phyloP scores from a whole-genome alignment of 2,329 filamentous ascomycete species.

The Xylogone sp. region DNA sequence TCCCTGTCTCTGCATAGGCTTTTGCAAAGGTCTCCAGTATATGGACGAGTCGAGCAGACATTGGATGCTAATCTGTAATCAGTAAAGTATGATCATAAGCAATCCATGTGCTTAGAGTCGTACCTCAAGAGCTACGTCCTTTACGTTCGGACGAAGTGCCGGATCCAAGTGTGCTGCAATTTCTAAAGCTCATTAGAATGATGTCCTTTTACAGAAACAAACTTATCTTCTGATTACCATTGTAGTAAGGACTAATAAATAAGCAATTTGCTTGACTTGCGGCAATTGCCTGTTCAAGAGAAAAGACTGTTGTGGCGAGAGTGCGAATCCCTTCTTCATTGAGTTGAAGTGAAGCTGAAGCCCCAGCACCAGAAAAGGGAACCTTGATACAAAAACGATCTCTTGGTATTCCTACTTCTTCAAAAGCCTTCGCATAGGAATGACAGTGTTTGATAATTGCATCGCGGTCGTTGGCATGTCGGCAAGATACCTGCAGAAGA shows the following conservation, averaged over 20 bases:
- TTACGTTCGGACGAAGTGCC: conserved; percentile 41
- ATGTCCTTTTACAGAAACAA: not conserved
- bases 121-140: conserved; percentile 35
- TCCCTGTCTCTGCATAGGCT: conserved; percentile 43
- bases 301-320: conserved; percentile 43
- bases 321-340: conserved; percentile 41
- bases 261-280: conserved; percentile 43
- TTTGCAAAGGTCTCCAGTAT: conserved; percentile 44
- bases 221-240: conserved; percentile 27
- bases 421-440: conserved; percentile 43
- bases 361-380: conserved; percentile 42
- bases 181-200: conserved; percentile 27
- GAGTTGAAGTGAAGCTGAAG: conserved; percentile 41
- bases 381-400: conserved; percentile 50
- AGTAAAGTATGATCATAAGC: not conserved
- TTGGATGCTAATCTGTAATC: conserved; percentile 37
- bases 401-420: conserved; percentile 37
- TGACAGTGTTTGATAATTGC: conserved; percentile 42
- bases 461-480: conserved; percentile 41
- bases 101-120: too few species aligned
- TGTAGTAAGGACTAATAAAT: conserved; percentile 48
- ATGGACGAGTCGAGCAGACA: conserved; percentile 42
- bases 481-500: conserved; percentile 43
- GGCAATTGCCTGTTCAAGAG: conserved; percentile 44
- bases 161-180: conserved; percentile 38